Evolutionary conservation across 257 asterid genomes (phyloP), one percentile per base, ranked within the genome.

Genomic region (Solanum medicagineum): DNA sequence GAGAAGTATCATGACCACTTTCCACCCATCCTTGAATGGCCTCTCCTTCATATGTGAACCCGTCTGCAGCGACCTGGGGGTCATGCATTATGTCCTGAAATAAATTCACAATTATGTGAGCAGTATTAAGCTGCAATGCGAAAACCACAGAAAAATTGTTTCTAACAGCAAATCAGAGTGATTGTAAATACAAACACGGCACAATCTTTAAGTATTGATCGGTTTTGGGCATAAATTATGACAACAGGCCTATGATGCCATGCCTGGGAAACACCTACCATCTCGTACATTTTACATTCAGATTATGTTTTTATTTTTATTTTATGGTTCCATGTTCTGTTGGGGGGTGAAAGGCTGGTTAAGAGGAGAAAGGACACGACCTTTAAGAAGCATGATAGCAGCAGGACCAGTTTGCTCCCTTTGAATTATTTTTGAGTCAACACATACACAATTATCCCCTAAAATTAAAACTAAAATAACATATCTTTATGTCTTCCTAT

Each of bases 21-120:
- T 53, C 94, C 73, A 94, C 88, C 99, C 99, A 96, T 45, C 88
- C 96, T 10, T 89, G 92, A 84, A 96, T 69, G 49, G 98, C 98
- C 66, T 93, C 99, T 54, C 93, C 95, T 87, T 96, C 99, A 16
- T 96, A 96, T 15, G 98, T 92, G 93, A 93, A 94, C 79, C 99
- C 99, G 59, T 95, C 99, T 0, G 98, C 97, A 13, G 98, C 98
- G 69, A 94, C 94, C 88, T 92, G 97, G 75, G 99, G 98, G 87
- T 95, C 93, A 12, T 92, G 95, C 99, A 95, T 94, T 86, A 94
- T 89, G 87, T 95, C 99, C 99, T 95, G 98, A 79, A 89, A 17
- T 13, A 51, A 85, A 47, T 56, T 70, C 69, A 57, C 13, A 29
- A 20, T 32, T 60, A 40, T 51, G 20, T 86, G 42, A 87, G 85